Base-by-base conservation (phyloP, 1,284 basidiomycete genomes). In the Tremellales sp. region DNA sequence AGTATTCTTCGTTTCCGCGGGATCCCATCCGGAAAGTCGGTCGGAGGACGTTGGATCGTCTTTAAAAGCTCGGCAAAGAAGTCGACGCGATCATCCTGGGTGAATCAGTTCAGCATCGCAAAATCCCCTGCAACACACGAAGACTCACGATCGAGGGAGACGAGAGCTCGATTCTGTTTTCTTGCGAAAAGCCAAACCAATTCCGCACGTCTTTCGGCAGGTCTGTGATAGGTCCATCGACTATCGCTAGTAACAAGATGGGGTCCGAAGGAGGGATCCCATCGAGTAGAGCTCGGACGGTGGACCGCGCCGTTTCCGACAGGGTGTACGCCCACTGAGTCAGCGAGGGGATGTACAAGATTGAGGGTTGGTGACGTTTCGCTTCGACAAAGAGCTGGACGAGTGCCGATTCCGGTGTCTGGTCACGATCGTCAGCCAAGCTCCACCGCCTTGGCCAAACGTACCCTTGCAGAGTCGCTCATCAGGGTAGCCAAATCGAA, bases 381-480 rank as follows among this genome's bases (percentile, higher is more conserved):
- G 95, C 95, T 70, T 99, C 95, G 16, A 93, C 81, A 61, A 98
- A 97, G n/a, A 97, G 79, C 60, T 97, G 94, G 2, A 97, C 89
- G 47, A 97, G 84, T 2, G 87, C 84, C 1, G 94, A 87, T 73
- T 99, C 95, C 3, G 84, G 76, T 3, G 91, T 91, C 87, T 92
- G 54, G 7, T 35, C 31, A n/a, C 27, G 14, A n/a, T n/a, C 3
- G 24, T n/a, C 19, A n/a, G 22, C 27, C n/a, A 7, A 36, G n/a
- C n/a, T 21, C 21, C 18, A 2, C 12, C 12, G 22, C 21, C 31
- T 14, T 12, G 24, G 10, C 21, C 8, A 1, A 7, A 65, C 75
- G 63, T 56, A 92, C 89, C 61, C 91, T 76, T 0, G 88, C 84
- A 0, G 92, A 89, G 70, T 98, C 94, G 40, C 88, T 81, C 73